Evolutionary conservation across 2,329 filamentous ascomycete species (phyloP).

Genomic region (Aspergillus arachidicola): DNA sequence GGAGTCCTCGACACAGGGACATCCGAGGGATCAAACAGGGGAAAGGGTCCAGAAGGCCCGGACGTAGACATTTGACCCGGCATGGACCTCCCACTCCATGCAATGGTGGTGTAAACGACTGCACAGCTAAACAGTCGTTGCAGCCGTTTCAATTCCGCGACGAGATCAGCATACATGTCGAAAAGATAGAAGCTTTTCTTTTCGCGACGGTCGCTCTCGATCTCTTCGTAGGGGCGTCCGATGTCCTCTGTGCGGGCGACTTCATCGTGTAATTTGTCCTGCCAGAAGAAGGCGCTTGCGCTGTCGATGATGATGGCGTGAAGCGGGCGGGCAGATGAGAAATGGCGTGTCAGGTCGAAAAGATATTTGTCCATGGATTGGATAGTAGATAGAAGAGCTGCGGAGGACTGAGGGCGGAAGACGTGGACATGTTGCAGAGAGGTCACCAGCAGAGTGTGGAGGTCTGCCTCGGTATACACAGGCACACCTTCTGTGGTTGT

Average conservation of each 20-base stretch:
- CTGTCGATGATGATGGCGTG: conserved; percentile 58
- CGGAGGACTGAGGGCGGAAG: conserved; percentile 57
- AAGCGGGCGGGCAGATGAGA: conserved; percentile 50
- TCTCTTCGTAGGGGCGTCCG: conserved; percentile 29
- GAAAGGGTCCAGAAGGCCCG: conserved; percentile 25
- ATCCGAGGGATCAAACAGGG: conserved; percentile 16
- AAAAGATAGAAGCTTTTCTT: conserved; percentile 33
- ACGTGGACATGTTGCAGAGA: conserved; percentile 60
- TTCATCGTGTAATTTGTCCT: conserved; percentile 50
- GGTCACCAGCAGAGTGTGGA: conserved; percentile 34
- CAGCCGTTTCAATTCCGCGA: conserved; percentile 34
- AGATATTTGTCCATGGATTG: conserved; percentile 53
- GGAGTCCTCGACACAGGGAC: conserved; percentile 18
- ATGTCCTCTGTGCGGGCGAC: conserved; percentile 44
- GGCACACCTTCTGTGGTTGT: neutral
- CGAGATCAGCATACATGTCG: conserved; percentile 35
- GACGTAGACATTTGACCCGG: conserved; percentile 7
- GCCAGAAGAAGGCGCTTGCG: conserved; percentile 59
- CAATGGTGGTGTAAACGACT: conserved; percentile 42
- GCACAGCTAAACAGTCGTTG: conserved; percentile 43
- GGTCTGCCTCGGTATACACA: conserved; percentile 12
- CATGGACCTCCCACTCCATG: conserved; percentile 20
- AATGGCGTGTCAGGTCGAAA: conserved; percentile 45
- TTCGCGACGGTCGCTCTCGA: conserved; percentile 30
- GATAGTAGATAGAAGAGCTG: conserved; percentile 54